These are phyloP conservation scores for Fistulinella cinereoalba DNA, from an alignment of 1,284 basidiomycete species.

Conservation along the genomic window DNA sequence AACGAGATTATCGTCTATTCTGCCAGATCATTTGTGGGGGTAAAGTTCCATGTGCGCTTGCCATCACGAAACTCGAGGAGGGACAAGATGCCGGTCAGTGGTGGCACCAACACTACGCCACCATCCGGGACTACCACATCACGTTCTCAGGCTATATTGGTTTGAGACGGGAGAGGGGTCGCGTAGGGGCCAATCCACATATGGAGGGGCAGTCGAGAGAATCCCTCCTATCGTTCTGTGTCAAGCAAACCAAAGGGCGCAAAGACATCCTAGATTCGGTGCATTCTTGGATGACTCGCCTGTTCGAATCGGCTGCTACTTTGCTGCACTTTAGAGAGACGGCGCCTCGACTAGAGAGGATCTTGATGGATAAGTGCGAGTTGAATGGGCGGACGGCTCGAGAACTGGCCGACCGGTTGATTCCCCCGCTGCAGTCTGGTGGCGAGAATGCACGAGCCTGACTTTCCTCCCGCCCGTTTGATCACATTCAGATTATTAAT, in stretches of 20 bases:
- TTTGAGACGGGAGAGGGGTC: slow-evolving; percentile 16
- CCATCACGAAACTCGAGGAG: slow-evolving; percentile 26
- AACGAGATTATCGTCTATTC: slow-evolving; percentile 29
- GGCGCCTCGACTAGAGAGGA: slow-evolving; percentile 10
- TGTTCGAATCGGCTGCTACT: slow-evolving; percentile 3
- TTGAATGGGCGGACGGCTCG: slow-evolving; percentile 21
- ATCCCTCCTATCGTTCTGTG: slow-evolving; percentile 19
- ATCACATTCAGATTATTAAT: too few relatives aligned
- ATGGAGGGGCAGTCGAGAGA: slow-evolving; percentile 9
- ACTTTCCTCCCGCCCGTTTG: not conserved
- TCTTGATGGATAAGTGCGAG: slow-evolving; percentile 18
- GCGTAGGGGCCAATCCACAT: not conserved
- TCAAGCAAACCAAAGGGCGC: slow-evolving; percentile 11
- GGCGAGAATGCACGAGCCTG: not conserved
- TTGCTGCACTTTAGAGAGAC: slow-evolving; percentile 11
- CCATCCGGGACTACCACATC: slow-evolving; percentile 31
- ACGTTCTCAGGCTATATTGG: slow-evolving; percentile 33
- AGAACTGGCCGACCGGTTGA: slow-evolving; percentile 20
- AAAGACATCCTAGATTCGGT: slow-evolving; percentile 4
- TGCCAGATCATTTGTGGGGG: slow-evolving; percentile 23
- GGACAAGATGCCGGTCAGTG: slow-evolving; percentile 30
- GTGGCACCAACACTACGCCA: slow-evolving; percentile 29
- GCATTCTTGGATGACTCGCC: slow-evolving; percentile 11
- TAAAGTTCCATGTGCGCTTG: slow-evolving; percentile 24
- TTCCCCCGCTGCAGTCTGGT: not conserved